Percentiles rank a stretch among this genome's conserved stretches.
phyloP scores from a whole-genome alignment of 768 basidiomycete genomes.

The Melanogaster broomeanus region DNA sequence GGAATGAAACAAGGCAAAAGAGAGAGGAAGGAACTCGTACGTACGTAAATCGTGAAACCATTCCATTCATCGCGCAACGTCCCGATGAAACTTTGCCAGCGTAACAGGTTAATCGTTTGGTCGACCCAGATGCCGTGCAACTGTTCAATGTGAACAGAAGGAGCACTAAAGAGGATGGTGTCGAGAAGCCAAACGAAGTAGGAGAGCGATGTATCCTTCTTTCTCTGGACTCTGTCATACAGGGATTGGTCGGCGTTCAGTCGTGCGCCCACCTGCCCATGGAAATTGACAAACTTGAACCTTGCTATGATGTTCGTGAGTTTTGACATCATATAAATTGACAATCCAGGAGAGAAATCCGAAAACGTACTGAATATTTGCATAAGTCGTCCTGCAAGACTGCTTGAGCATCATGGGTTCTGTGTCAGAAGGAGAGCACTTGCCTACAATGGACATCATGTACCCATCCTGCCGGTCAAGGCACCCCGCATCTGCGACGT shows the following conservation, averaged over 20 bases:
- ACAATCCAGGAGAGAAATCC: no score
- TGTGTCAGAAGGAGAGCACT: not conserved
- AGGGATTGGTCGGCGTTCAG: constrained; percentile 30
- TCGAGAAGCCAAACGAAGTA: not conserved
- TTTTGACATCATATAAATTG: no score
- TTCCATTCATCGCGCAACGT: constrained; percentile 5
- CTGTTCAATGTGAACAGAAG: not conserved
- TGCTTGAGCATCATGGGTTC: not conserved
- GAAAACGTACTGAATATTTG: not conserved
- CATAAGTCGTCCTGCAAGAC: not conserved
- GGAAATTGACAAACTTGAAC: constrained; percentile 33
- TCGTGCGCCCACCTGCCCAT: constrained; percentile 39
- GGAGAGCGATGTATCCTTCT: not conserved
- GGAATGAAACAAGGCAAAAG: not conserved
- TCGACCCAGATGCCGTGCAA: constrained; percentile 10
- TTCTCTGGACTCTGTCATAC: not conserved
- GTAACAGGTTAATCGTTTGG: not conserved
- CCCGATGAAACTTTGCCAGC: constrained; percentile 5
- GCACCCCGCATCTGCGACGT: not conserved
- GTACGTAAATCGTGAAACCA: constrained; percentile 5
- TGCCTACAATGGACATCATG: not conserved
- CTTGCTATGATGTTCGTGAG: not conserved
- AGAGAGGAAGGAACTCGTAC: not conserved
- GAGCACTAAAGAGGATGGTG: constrained; percentile 1
- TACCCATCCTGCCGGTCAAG: not conserved